Conservation (phyloP, 768 basidiomycete species). For the Hebeloma cylindrosporum region DNA sequence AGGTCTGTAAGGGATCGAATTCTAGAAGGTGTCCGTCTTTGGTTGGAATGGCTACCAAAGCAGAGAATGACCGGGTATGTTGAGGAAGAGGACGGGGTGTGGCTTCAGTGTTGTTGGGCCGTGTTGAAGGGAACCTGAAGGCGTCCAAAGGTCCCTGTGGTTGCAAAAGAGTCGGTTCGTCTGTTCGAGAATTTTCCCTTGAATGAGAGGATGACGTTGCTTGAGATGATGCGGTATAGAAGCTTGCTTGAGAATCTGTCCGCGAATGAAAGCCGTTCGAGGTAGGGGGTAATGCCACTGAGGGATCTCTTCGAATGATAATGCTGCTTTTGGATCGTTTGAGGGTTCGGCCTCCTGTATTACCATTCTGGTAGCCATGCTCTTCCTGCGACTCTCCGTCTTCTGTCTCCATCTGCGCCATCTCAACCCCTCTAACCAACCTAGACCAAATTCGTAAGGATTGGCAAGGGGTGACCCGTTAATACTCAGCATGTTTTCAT, state of each 20-base stretch:
- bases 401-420: constrained; percentile 35
- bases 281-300: constrained; percentile 35
- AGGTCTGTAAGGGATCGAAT: constrained; percentile 80
- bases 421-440: constrained; percentile 53
- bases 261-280: constrained; percentile 43
- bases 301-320: constrained; percentile 59
- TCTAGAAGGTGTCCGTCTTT: constrained; percentile 80
- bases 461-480: constrained; percentile 85
- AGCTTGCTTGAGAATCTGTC: constrained; percentile 51
- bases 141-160: constrained; percentile 20
- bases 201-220: constrained; percentile 41
- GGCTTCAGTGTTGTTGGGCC: constrained; percentile 25
- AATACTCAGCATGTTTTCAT: constrained; percentile 77
- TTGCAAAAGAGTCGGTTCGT: constrained; percentile 16
- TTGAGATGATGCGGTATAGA: constrained; percentile 40
- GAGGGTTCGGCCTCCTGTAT: constrained; percentile 29
- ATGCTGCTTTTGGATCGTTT: constrained; percentile 60
- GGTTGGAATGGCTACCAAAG: constrained; percentile 75
- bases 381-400: constrained; percentile 28
- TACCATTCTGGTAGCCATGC: constrained; percentile 26
- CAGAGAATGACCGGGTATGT: constrained; percentile 44
- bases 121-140: constrained; percentile 30
- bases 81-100: constrained; percentile 36
- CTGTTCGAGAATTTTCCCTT: constrained; percentile 41
- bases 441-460: constrained; percentile 66